Percentiles rank a stretch among this genome's conserved stretches.
Conservation (phyloP, 164 flowering plant species). For the Annona squamosa region DNA sequence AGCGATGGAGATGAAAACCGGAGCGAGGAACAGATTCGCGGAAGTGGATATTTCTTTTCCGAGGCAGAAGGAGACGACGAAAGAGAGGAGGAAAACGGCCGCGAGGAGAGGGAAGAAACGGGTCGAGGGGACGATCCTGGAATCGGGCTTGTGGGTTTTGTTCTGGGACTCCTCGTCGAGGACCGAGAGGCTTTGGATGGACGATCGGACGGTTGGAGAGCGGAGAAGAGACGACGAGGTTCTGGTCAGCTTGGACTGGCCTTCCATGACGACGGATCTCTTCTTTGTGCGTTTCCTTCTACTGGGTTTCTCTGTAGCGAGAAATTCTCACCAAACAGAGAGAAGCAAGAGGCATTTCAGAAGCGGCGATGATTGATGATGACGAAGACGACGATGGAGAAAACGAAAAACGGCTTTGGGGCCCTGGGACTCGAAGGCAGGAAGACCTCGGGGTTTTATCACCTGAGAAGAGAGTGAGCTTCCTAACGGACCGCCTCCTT, state of each 20-base stretch:
- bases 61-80: constrained; percentile 27
- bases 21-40: constrained; percentile 51
- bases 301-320: constrained; percentile 24
- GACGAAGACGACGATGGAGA: background rate
- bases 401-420: background rate
- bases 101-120: background rate
- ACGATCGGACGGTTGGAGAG: constrained; percentile 71
- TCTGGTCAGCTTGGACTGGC: constrained; percentile 58
- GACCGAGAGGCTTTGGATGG: constrained; percentile 61
- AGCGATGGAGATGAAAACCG: constrained; percentile 45
- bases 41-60: constrained; percentile 50
- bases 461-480: constrained; percentile 7
- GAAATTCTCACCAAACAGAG: constrained; percentile 28
- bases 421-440: background rate
- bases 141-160: constrained; percentile 25
- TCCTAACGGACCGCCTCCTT: constrained; percentile 13
- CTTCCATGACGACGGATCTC: constrained; percentile 38
- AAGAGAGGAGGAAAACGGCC: constrained; percentile 8
- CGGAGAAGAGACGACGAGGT: constrained; percentile 79
- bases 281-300: background rate
- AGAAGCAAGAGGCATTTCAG: constrained; percentile 14
- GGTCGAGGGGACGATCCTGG: background rate
- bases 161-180: constrained; percentile 33
- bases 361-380: constrained; percentile 6
- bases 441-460: constrained; percentile 2